Evolutionary conservation across 768 basidiomycete species (phyloP), one percentile per base, ranked within the genome.

Genomic region (Rhodotorula taiwanensis): DNA sequence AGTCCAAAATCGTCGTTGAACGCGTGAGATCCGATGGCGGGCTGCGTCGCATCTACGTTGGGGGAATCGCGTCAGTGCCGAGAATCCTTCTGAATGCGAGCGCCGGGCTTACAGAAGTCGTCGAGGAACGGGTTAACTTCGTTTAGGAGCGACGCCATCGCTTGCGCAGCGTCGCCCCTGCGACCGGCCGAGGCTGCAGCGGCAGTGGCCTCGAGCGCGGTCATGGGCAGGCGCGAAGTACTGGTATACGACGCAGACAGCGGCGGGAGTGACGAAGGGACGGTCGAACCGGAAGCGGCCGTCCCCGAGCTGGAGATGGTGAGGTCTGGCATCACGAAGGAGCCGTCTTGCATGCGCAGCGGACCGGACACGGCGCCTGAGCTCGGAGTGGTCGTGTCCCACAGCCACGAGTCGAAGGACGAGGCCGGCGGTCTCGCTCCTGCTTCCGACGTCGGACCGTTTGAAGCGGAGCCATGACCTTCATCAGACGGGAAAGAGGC

Each of bases 1-100:
- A 64, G 53, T 2, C 62, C 62, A 27, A 64, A 64, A 31, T 64
- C 53, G 39, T 59, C 63, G 52, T 64, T 58, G 45, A 55, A 59
- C 5, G 34, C 53, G 31, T 58, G 57, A 25, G 63, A 54, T 39
- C 33, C 58, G 39, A 64, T 41, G 3, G 30, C 34, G 14, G 63
- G 53, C 39, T 55, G 47, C 2, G 53, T 51, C 25, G 52, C 25
- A 48, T 64, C 63, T 63, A 56, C 39, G 39, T 18, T 4, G 31
- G 14, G 21, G 18, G 15, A 16, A 15, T 18, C 25, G 27, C 44
- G 55, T 47, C 23, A 16, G n/a, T 10, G 3, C 20, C 16, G 15
- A 7, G 28, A 2, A 31, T 25, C 1, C n/a, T 5, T 39, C 43
- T 28, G 8, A 55, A 33, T 15, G 27, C 7, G 33, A 45, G 31